These are phyloP conservation scores for Phytophthora syringae DNA, from an alignment of 352 stramenopile species.

Conservation along the genomic window DNA sequence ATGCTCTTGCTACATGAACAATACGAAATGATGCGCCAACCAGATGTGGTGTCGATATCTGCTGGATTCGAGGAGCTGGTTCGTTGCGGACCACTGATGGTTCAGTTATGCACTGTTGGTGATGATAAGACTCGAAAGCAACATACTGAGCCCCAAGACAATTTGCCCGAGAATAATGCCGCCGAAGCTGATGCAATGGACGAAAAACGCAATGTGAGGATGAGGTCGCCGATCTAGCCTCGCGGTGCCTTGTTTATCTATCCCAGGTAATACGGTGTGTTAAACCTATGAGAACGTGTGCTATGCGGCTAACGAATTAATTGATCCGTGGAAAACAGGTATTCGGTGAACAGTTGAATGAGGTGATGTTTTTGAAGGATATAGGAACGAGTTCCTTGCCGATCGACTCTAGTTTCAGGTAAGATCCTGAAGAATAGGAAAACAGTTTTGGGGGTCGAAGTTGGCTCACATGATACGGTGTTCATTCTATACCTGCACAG, in stretches of 20 bases:
- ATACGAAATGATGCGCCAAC: conserved; percentile 33
- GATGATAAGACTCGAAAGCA: background rate
- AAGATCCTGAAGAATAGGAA: background rate
- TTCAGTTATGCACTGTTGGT: conserved; percentile 43
- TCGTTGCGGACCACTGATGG: conserved; percentile 34
- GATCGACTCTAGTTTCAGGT: conserved; percentile 35
- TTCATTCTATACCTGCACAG: conserved; percentile 14
- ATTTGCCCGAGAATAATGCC: conserved; percentile 8
- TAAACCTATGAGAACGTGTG: background rate
- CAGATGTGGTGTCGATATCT: conserved; percentile 3
- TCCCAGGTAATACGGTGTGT: conserved; percentile 55
- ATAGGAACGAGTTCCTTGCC: conserved; percentile 1
- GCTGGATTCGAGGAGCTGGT: conserved; percentile 40
- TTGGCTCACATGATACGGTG: background rate
- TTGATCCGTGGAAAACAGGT: conserved; percentile 40
- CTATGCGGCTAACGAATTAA: background rate
- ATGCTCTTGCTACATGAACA: conserved; percentile 45
- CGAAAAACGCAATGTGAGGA: background rate
- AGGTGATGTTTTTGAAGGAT: conserved; percentile 47
- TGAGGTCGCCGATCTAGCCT: conserved; percentile 48
- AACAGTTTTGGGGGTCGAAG: background rate
- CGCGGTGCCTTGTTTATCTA: conserved; percentile 61
- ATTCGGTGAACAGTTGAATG: conserved; percentile 65
- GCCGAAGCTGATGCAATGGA: background rate
- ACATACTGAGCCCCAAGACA: conserved; percentile 17